These are phyloP conservation scores for Angomonas desouzai DNA, from an alignment of 208 protist species.

Conservation along the genomic window DNA sequence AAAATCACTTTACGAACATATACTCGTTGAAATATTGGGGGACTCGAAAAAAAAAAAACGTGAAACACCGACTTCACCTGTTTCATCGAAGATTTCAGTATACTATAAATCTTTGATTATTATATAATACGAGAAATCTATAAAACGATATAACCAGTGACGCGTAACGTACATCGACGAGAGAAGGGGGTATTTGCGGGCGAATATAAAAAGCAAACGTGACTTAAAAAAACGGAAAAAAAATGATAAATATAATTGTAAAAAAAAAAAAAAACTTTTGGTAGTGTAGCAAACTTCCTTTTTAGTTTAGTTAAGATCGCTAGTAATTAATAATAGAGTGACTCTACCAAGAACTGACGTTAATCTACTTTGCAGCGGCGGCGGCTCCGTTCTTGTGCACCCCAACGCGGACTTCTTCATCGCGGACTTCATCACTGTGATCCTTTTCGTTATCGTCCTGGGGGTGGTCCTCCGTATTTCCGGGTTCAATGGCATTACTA, in stretches of 20 bases:
- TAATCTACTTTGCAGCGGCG: background rate
- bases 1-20: too few relatives aligned
- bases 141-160: background rate
- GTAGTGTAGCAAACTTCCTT: too few relatives aligned
- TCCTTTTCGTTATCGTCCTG: constrained; percentile 15
- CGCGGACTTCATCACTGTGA: background rate
- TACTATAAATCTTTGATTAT: background rate
- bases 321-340: too few relatives aligned
- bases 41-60: background rate
- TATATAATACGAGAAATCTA: background rate
- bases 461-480: background rate
- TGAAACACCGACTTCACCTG: too few relatives aligned
- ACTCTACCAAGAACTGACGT: too few relatives aligned
- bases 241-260: constrained; percentile 1
- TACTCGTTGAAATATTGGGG: too few relatives aligned
- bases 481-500: background rate
- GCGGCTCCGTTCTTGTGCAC: background rate
- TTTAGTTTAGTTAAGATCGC: too few relatives aligned
- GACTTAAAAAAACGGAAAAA: constrained; percentile 15
- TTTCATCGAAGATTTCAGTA: background rate
- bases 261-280: constrained; percentile 13
- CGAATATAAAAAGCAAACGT: constrained; percentile 5
- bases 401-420: constrained; percentile 2
- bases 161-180: background rate
- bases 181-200: background rate